Evolutionary conservation across 352 stramenopile species (phyloP).

Genomic region (Nothophytophthora sp.): DNA sequence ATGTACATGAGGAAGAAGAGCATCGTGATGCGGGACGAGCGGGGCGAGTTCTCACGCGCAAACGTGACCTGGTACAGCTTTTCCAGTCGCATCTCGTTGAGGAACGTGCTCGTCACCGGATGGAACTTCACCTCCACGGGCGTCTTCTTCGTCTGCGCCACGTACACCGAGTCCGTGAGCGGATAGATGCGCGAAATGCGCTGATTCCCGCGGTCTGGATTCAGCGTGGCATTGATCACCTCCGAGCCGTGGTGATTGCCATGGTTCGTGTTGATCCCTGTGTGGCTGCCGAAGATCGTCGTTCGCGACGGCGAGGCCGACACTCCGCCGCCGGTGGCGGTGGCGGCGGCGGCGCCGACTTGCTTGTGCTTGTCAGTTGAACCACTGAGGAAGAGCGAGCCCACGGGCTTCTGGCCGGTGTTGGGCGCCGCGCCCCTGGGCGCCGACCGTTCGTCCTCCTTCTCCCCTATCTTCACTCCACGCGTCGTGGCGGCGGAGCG

Average conservation of each 20-base stretch:
- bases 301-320: constrained; percentile 2
- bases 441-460: constrained; percentile 41
- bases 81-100: constrained; percentile 71
- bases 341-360: constrained; percentile 4
- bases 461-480: constrained; percentile 27
- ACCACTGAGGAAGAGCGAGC: constrained; percentile 25
- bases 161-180: constrained; percentile 67
- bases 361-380: constrained; percentile 21
- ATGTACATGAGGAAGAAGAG: constrained; percentile 79
- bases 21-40: constrained; percentile 56
- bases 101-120: constrained; percentile 66
- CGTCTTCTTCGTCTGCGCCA: constrained; percentile 73
- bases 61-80: constrained; percentile 84
- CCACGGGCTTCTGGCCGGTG: constrained; percentile 25
- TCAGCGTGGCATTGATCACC: constrained; percentile 29
- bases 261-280: constrained; percentile 8
- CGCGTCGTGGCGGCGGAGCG: constrained; percentile 19
- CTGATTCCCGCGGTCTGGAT: constrained; percentile 66
- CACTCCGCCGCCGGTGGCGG: no score
- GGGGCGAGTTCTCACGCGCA: constrained; percentile 73
- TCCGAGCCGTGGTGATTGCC: constrained; percentile 24
- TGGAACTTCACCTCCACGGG: constrained; percentile 82
- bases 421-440: constrained; percentile 25
- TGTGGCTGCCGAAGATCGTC: constrained; percentile 13
- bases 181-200: constrained; percentile 77